Evolutionary conservation across 768 basidiomycete genomes (phyloP).

Genomic region (Suillus ampliporus): DNA sequence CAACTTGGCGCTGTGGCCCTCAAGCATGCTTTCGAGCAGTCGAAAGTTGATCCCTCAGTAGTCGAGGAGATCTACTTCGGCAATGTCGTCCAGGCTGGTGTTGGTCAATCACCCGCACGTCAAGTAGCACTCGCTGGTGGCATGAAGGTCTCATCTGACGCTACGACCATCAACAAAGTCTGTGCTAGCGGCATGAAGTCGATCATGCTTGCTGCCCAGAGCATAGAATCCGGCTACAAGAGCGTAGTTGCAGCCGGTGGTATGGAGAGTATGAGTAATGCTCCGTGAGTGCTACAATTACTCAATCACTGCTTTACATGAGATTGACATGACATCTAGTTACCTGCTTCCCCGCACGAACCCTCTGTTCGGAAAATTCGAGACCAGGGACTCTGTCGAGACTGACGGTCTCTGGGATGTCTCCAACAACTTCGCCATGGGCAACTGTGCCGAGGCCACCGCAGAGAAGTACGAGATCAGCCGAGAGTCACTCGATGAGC

Average conservation of each 20-base stretch:
- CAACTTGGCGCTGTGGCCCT: slow-evolving; percentile 89
- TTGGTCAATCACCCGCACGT: slow-evolving; percentile 95
- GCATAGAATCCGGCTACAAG: slow-evolving; percentile 85
- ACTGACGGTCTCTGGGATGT: slow-evolving; percentile 95
- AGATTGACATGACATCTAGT: slow-evolving; percentile 40
- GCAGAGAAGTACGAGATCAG: slow-evolving; percentile 83
- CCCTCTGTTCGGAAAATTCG: slow-evolving; percentile 88
- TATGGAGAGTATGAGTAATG: slow-evolving; percentile 99
- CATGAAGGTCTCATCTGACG: slow-evolving; percentile 83
- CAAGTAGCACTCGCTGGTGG: slow-evolving; percentile 92
- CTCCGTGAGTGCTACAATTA: slow-evolving; percentile 71
- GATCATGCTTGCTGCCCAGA: slow-evolving; percentile 92
- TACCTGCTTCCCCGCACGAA: slow-evolving; percentile 85
- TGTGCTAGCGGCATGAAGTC: slow-evolving; percentile 98
- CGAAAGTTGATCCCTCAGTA: slow-evolving; percentile 77
- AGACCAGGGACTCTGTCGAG: slow-evolving; percentile 86
- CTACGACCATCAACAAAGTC: slow-evolving; percentile 99
- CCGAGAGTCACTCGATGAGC: slow-evolving; percentile 87
- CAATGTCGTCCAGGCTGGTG: slow-evolving; percentile 96
- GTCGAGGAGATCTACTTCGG: slow-evolving; percentile 97
- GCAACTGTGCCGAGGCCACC: slow-evolving; percentile 90
- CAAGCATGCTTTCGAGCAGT: slow-evolving; percentile 86
- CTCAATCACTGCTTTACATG: slow-evolving; percentile 2
- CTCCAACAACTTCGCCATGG: slow-evolving; percentile 98
- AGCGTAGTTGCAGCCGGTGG: slow-evolving; percentile 92